Base-by-base conservation (phyloP, 495 filamentous ascomycete genomes). In the Penicillium lagena region DNA sequence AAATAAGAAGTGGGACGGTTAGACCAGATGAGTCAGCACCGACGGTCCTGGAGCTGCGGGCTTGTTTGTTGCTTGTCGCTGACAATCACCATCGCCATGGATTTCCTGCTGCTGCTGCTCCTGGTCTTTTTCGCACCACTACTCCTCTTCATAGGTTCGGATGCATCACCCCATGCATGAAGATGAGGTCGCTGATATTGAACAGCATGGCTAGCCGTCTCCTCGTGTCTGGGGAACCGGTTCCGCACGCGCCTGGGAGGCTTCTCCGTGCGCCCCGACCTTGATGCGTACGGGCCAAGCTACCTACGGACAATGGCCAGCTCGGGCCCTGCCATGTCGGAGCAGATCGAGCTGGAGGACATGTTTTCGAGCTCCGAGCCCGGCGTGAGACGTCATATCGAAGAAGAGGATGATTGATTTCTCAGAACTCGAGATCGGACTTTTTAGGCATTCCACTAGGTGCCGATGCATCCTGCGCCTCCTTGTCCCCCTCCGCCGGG, bases 401-500 rank as follows among this genome's bases (percentile, higher is more conserved):
- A 75, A 28, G 62, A 69, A 36, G 68, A 72, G 40, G 63, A 72
- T 2, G 32, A 34, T 34, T 34, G 32, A 34, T 34, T 12, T 34
- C 32, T 56, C 42, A 94, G 62, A 93, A 93, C 47, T 91, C 86
- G 29, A 93, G 73, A 54, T 89, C 81, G 9, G 71, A 70, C 54
- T 81, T 82, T 35, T 76, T 84, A 3, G 70, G 75, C 70, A 76
- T 77, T 47, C 64, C 71, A 15, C 64, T 50, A 10, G 64, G 55
- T 36, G 47, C 63, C 15, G 66, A 63, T 29, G 70, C 73, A 37
- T 79, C 78, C 55, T 87, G 81, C 39, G 80, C 83, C 51, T 86
- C 81, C 29, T 74, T 73, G 46, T 91, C 88, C 4, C 81, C 87
- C 34, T 88, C 87, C n/a, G 89, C 76, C 1, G 93, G 93, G 31